Percentiles rank a stretch among this genome's conserved stretches.
Conservation (phyloP, 192 early-diverging fungal genomes). For the Coemansia sp. region DNA sequence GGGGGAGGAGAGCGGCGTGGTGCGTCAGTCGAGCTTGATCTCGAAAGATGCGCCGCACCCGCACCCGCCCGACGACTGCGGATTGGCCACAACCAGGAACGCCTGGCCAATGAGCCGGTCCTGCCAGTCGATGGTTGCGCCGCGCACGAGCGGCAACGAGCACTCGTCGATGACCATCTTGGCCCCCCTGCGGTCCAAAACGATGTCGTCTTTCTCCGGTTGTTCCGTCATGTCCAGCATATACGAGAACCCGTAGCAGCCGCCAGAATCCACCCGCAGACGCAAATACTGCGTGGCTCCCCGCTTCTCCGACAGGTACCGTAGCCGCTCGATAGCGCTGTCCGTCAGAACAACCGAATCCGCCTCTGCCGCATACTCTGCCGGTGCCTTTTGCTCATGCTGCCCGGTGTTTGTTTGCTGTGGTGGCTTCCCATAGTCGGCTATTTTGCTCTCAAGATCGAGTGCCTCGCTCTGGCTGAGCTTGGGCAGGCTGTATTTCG, state of each 20-base stretch:
- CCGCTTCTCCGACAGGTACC: conserved; percentile 35
- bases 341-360: conserved; percentile 30
- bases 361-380: conserved; percentile 8
- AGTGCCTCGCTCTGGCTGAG: conserved; percentile 17
- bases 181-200: conserved; percentile 68
- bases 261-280: conserved; percentile 76
- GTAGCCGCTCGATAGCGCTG: conserved; percentile 38
- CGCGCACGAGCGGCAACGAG: conserved; percentile 70
- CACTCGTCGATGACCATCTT: conserved; percentile 69
- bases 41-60: conserved; percentile 71
- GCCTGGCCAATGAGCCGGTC: conserved; percentile 77
- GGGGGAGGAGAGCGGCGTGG: neutral
- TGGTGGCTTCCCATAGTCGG: conserved; percentile 8
- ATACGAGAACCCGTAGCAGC: conserved; percentile 86
- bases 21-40: conserved; percentile 53
- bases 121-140: conserved; percentile 73
- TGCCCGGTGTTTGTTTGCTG: conserved; percentile 6
- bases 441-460: conserved; percentile 21
- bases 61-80: conserved; percentile 66
- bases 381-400: neutral
- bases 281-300: conserved; percentile 57
- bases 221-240: conserved; percentile 68
- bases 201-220: conserved; percentile 64
- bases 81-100: conserved; percentile 73
- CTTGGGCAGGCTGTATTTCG: conserved; percentile 35